Evolutionary conservation across 208 protist genomes (phyloP).

Genomic region (Leishmania aethiopica): DNA sequence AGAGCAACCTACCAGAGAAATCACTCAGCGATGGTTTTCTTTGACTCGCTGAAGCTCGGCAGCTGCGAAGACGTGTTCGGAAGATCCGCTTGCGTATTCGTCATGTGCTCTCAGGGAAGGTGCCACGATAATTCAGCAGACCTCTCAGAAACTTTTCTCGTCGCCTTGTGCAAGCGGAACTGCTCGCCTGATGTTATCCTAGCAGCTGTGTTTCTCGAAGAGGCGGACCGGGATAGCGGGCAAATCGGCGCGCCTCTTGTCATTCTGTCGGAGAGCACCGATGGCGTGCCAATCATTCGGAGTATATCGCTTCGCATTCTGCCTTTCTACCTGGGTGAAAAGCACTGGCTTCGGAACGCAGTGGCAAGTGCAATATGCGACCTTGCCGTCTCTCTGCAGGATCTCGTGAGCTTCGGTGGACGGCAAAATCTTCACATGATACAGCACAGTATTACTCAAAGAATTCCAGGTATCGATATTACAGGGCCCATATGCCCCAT

Average conservation of each 20-base stretch:
- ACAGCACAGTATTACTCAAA: conserved; percentile 43
- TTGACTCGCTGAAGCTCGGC: neutral
- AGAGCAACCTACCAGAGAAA: conserved; percentile 5
- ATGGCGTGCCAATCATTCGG: neutral
- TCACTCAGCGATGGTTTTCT: conserved; percentile 6
- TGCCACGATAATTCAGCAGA: neutral
- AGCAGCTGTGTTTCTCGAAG: neutral
- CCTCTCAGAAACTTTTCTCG: neutral
- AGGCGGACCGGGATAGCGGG: neutral
- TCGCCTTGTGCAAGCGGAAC: neutral
- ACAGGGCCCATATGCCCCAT: conserved; percentile 37
- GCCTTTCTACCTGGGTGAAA: neutral
- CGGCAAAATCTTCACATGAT: conserved; percentile 7
- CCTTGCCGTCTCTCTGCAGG: neutral
- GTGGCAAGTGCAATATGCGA: neutral
- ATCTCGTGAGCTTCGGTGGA: neutral
- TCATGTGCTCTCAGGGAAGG: neutral
- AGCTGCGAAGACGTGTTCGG: conserved; percentile 1
- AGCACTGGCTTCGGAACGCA: neutral
- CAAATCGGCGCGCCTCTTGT: conserved; percentile 5
- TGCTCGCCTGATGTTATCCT: conserved; percentile 11
- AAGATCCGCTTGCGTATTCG: neutral
- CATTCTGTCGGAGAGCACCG: neutral
- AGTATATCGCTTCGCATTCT: neutral
- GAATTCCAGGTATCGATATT: conserved; percentile 45